Evolutionary conservation across 164 flowering plant genomes (phyloP), one percentile per base, ranked within the genome.

Genomic region (Saururus chinensis): DNA sequence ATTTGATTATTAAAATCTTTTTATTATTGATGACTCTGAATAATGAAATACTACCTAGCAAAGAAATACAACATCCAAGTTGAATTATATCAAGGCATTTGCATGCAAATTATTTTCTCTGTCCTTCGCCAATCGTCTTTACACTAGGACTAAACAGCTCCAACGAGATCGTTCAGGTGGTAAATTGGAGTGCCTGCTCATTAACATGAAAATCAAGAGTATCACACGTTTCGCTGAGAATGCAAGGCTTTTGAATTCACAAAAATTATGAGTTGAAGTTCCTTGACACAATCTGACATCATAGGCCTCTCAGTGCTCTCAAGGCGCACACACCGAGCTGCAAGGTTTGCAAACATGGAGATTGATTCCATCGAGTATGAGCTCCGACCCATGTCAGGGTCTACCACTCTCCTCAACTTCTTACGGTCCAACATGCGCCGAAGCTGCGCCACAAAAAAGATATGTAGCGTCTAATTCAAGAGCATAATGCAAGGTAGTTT

Each of bases 271-370:
- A 71, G 62, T 59, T 88, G 96, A 30, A 95, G 92, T 71, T 89
- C 93, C 66, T 71, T 87, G 12, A 82, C 84, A 55, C 97, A 95
- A 49, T 86, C 97, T 35, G 64, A 67, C 90, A 91, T 86, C 16
- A 84, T 71, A 53, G 97, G 99, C 69, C 97, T 81, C 70, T 88
- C 91, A 14, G 73, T 77, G 60, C 99, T 83, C 61, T 91, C 90
- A n/a, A 51, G 61, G 22, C 96, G 83, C 4, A 89, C 89, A 59
- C 99, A 95, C 4, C 96, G 85, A 48, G 97, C 89, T 63, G 96
- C 99, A 58, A 95, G 71, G 73, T 87, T 87, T 26, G 97, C 95
- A 77, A 78, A 91, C 90, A 86, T 83, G 57, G 75, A 71, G 60
- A 87, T 66, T 5, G 99, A 87, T 66, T 91, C 95, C 75, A 85